These are phyloP conservation scores for Boletus reticulatus DNA, from an alignment of 768 basidiomycete genomes.

Conservation along the genomic window DNA sequence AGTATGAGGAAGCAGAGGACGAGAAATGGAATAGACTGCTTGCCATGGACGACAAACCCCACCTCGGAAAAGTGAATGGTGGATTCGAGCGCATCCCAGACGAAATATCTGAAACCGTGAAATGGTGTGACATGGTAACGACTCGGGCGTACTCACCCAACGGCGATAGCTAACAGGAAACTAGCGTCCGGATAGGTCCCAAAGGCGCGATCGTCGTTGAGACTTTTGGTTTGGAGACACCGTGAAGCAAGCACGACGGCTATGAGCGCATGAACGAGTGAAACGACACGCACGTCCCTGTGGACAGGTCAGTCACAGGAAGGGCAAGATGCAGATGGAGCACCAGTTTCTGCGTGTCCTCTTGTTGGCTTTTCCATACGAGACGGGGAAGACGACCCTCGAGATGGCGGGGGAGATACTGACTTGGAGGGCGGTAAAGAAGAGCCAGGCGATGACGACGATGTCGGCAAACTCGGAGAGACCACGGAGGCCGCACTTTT, in stretches of 20 bases:
- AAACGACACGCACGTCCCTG: constrained; percentile 71
- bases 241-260: constrained; percentile 63
- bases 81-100: constrained; percentile 82
- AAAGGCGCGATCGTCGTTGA: constrained; percentile 64
- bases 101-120: constrained; percentile 49
- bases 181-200: constrained; percentile 67
- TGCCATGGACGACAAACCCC: constrained; percentile 79
- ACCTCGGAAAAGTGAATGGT: constrained; percentile 63
- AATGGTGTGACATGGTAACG: neutral
- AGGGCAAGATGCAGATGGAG: neutral
- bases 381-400: constrained; percentile 43
- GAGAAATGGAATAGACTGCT: constrained; percentile 7
- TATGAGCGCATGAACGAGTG: constrained; percentile 68
- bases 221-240: constrained; percentile 45
- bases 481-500: constrained; percentile 47
- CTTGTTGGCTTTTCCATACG: constrained; percentile 47
- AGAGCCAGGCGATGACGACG: constrained; percentile 50
- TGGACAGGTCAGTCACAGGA: neutral
- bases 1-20: neutral
- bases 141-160: constrained; percentile 48
- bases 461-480: constrained; percentile 56
- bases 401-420: constrained; percentile 56
- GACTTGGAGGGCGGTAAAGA: constrained; percentile 58
- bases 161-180: constrained; percentile 62
- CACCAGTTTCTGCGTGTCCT: constrained; percentile 62